Conservation (phyloP, 306 rosid genomes). For the Fragaria nilgerrensis region DNA sequence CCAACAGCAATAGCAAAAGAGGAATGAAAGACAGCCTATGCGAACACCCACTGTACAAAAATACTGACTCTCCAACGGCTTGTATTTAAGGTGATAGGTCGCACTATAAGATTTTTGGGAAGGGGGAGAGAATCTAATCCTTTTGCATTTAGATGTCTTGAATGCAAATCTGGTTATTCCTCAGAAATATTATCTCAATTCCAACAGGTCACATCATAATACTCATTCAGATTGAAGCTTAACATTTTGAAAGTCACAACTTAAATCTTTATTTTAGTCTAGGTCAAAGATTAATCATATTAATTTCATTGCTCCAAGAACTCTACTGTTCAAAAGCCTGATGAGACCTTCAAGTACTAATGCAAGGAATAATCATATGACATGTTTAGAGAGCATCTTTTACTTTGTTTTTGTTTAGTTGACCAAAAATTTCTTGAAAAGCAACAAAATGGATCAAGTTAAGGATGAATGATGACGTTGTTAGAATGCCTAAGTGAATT, state of each 20-base stretch:
- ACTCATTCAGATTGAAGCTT: background rate
- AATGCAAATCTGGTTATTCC: background rate
- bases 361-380: background rate
- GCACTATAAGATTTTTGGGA: background rate
- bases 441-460: too few species aligned
- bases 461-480: background rate
- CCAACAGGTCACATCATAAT: background rate
- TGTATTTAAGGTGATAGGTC: background rate
- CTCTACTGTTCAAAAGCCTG: background rate
- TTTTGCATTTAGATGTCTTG: background rate
- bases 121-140: background rate
- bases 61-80: background rate
- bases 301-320: background rate
- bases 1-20: background rate
- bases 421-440: background rate
- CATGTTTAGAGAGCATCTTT: background rate
- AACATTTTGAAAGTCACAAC: background rate
- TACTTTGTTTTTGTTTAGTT: background rate
- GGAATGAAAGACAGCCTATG: background rate
- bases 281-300: background rate
- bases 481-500: background rate
- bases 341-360: background rate
- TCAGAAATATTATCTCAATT: background rate
- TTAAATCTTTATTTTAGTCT: background rate
- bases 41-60: background rate